A percentile compares a stretch with the other conserved stretches of the same genome.
Conservation (phyloP, 768 basidiomycete genomes). For the Mycena rebaudengoi region DNA sequence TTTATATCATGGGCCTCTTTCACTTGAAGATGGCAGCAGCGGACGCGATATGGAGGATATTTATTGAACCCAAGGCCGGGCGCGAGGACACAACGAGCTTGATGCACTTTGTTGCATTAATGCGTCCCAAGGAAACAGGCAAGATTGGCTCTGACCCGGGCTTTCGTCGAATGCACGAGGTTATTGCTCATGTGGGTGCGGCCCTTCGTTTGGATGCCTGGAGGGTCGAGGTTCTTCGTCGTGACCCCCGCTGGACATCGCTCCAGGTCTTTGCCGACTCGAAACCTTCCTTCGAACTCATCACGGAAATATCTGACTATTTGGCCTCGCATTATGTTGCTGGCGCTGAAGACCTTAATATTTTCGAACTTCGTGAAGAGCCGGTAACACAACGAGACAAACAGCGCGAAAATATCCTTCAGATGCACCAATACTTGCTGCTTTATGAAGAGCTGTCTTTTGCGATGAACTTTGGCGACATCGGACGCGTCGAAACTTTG, state of each 20-base stretch:
- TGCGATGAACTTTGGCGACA: conserved; percentile 43
- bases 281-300: conserved; percentile 36
- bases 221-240: conserved; percentile 26
- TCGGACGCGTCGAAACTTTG: conserved; percentile 36
- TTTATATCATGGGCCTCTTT: conserved; percentile 42
- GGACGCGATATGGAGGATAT: conserved; percentile 34
- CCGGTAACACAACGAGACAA: conserved; percentile 32
- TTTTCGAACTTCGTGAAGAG: background rate
- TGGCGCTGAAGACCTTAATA: background rate
- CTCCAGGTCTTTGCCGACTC: conserved; percentile 40
- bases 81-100: conserved; percentile 29
- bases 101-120: conserved; percentile 26
- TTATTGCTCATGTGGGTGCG: conserved; percentile 40
- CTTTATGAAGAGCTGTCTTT: conserved; percentile 50
- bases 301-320: conserved; percentile 33
- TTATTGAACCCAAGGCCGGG: conserved; percentile 25
- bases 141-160: conserved; percentile 43
- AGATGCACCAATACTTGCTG: conserved; percentile 42
- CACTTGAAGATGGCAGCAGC: conserved; percentile 43
- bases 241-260: background rate
- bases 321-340: conserved; percentile 33
- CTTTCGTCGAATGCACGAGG: conserved; percentile 46
- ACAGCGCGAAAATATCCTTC: conserved; percentile 42
- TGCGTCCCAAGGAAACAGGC: conserved; percentile 41
- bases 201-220: conserved; percentile 40